These are phyloP conservation scores for Solanum pennellii DNA, from an alignment of 257 asterid genomes.

Conservation along the genomic window DNA sequence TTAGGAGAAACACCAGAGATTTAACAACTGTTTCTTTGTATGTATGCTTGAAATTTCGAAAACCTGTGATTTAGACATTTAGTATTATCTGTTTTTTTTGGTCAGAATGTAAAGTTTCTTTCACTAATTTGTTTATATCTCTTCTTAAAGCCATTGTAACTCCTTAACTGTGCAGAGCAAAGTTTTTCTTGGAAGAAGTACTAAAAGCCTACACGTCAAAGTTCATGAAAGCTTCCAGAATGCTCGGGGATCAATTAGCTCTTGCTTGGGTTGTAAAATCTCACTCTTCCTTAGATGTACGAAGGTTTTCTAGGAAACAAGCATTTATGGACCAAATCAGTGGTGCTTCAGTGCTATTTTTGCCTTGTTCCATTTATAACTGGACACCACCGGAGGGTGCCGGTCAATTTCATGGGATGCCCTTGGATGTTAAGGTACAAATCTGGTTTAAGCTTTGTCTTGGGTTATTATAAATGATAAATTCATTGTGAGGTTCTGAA, in stretches of 20 bases:
- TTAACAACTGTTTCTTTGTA: not conserved
- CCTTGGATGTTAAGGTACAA: constrained; percentile 87
- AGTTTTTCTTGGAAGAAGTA: constrained; percentile 56
- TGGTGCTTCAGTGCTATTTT: constrained; percentile 59
- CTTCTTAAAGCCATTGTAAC: not conserved
- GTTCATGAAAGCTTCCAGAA: constrained; percentile 82
- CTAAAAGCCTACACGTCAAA: constrained; percentile 41
- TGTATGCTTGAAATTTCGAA: not conserved
- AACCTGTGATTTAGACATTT: not conserved
- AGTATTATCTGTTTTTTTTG: not conserved
- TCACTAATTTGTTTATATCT: not conserved
- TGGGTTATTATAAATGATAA: not conserved
- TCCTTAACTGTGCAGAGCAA: constrained; percentile 42
- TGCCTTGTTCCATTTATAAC: constrained; percentile 75
- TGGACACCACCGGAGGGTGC: constrained; percentile 99
- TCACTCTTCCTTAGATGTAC: constrained; percentile 36
- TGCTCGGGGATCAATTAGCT: constrained; percentile 97
- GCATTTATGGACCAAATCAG: constrained; percentile 44
- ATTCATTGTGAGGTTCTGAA: not conserved
- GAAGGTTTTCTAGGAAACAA: constrained; percentile 47
- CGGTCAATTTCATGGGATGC: constrained; percentile 97
- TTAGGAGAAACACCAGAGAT: not conserved
- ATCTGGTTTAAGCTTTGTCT: not conserved
- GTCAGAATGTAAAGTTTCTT: not conserved
- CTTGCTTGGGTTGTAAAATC: constrained; percentile 81